These are phyloP conservation scores for Podospora comata DNA, from an alignment of 495 filamentous ascomycete species.

Conservation along the genomic window DNA sequence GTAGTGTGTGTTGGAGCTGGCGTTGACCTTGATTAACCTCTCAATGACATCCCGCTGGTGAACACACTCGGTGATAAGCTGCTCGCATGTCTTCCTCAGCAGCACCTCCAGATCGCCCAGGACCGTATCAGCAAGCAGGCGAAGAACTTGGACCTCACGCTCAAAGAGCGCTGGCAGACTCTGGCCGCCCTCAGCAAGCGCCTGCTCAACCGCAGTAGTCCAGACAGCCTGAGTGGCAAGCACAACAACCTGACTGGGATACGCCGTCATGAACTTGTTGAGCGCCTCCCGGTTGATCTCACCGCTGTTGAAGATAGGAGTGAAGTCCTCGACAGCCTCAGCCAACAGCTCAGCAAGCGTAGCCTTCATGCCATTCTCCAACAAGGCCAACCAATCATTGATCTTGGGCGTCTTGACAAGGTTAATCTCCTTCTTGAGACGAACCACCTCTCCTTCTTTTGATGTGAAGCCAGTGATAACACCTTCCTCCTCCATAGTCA, in stretches of 20 bases:
- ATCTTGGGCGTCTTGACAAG: conserved; percentile 89
- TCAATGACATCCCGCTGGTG: conserved; percentile 91
- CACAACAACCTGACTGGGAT: conserved; percentile 92
- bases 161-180: conserved; percentile 66
- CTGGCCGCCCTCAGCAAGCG: conserved; percentile 64
- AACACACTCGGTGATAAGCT: conserved; percentile 97
- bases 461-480: conserved; percentile 90
- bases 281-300: conserved; percentile 65
- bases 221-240: conserved; percentile 93
- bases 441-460: conserved; percentile 90
- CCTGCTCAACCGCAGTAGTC: conserved; percentile 77
- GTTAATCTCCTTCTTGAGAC: conserved; percentile 83
- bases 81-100: conserved; percentile 91
- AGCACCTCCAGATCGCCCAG: conserved; percentile 84
- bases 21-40: conserved; percentile 71
- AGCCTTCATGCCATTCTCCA: conserved; percentile 91
- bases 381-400: conserved; percentile 92
- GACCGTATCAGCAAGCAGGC: conserved; percentile 81
- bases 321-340: conserved; percentile 77
- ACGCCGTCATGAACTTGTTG: conserved; percentile 70
- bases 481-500: conserved; percentile 86
- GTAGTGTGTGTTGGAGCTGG: conserved; percentile 76
- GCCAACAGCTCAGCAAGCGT: conserved; percentile 87
- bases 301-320: conserved; percentile 63
- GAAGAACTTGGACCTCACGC: conserved; percentile 73